phyloP scores from a whole-genome alignment of 202 grass and related monocot genomes.

The Carex sylvatica region DNA sequence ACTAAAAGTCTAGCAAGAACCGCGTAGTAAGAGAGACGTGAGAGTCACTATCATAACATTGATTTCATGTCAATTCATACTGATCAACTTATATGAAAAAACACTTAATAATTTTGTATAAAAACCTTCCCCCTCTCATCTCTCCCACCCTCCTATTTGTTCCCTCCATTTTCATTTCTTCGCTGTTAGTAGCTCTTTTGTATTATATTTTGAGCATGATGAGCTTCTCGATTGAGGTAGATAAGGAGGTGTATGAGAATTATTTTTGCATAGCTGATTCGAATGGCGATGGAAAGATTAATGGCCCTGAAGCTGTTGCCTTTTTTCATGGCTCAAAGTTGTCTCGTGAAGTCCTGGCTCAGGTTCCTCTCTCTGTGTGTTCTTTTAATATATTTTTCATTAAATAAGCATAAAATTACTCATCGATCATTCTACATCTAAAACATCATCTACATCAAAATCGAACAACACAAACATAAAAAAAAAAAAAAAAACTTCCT shows the following conservation, averaged over 20 bases:
- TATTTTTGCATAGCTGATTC: slow-evolving; percentile 31
- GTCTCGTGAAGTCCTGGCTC: slow-evolving; percentile 15
- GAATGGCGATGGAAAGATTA: slow-evolving; percentile 31
- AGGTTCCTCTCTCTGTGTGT: slow-evolving; percentile 9
- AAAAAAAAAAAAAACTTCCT: no score
- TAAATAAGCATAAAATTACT: no score
- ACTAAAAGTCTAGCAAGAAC: slow-evolving; percentile 7
- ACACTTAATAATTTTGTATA: neutral
- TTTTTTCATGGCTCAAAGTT: slow-evolving; percentile 33
- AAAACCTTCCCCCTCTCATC: neutral
- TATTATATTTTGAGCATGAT: neutral
- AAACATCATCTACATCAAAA: no score
- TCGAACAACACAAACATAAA: no score
- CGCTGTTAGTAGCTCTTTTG: no score
- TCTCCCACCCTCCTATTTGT: neutral
- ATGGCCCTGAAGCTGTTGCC: slow-evolving; percentile 28
- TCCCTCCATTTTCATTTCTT: neutral
- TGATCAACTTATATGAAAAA: neutral
- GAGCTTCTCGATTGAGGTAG: slow-evolving; percentile 2
- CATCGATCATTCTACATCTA: no score
- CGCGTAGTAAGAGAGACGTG: neutral
- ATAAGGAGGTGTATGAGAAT: slow-evolving; percentile 23
- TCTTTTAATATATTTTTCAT: no score
- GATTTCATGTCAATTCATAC: neutral
- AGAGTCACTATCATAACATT: neutral